Conservation (phyloP, 139 green algal species). For the Ettlia oleoabundans region DNA sequence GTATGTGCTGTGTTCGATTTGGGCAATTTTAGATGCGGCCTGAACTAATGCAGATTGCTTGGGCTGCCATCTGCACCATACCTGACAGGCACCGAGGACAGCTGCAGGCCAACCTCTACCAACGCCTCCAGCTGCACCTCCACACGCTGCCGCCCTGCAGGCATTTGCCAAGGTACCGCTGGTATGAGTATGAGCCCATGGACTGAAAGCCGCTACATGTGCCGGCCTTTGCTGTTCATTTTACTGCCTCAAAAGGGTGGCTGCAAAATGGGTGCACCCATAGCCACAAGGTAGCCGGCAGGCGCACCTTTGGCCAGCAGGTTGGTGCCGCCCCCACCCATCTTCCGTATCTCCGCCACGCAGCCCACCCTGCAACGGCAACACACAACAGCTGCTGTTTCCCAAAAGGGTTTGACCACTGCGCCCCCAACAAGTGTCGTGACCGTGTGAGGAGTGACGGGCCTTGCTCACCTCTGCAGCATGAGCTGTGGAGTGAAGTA, state of each 20-base stretch:
- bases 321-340: conserved; percentile 22
- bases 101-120: not conserved
- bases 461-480: conserved; percentile 17
- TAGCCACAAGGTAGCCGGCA: not conserved
- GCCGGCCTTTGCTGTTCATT: too few relatives aligned
- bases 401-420: too few relatives aligned
- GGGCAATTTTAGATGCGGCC: too few relatives aligned
- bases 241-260: too few relatives aligned
- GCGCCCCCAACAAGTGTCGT: too few relatives aligned
- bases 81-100: conserved; percentile 21
- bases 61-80: too few relatives aligned
- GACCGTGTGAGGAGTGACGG: too few relatives aligned
- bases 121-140: conserved; percentile 28
- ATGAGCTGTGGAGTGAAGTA: conserved; percentile 29
- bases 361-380: conserved; percentile 23
- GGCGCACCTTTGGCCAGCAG: conserved; percentile 26
- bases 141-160: conserved; percentile 25
- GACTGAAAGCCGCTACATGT: too few relatives aligned
- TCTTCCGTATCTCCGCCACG: conserved; percentile 31
- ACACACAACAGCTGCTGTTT: not conserved
- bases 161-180: not conserved
- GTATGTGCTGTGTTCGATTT: too few relatives aligned
- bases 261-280: not conserved
- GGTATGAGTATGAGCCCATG: too few relatives aligned
- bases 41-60: too few relatives aligned